phyloP scores from a whole-genome alignment of 2,329 filamentous ascomycete genomes.

The Herpotrichia juniperi region DNA sequence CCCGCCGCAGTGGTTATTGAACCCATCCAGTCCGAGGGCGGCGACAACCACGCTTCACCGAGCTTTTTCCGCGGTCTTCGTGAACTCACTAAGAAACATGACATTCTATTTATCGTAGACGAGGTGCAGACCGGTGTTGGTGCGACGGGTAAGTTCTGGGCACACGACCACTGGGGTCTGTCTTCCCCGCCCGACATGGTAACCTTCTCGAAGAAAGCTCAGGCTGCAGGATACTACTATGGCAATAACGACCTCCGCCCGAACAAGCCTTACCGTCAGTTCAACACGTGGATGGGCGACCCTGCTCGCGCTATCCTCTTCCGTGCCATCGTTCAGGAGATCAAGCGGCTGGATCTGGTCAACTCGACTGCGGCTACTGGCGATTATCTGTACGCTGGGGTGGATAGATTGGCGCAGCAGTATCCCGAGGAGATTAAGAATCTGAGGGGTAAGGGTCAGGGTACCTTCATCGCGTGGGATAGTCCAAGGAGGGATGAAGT shows the following conservation, averaged over 20 bases:
- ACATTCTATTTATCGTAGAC: conserved; percentile 86
- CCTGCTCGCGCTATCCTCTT: conserved; percentile 84
- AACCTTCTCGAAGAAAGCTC: conserved; percentile 94
- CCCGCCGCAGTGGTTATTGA: conserved; percentile 85
- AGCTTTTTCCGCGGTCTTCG: conserved; percentile 86
- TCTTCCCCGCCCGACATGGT: conserved; percentile 85
- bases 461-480: conserved; percentile 94
- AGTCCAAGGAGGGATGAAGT: conserved; percentile 80
- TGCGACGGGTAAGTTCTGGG: conserved; percentile 94
- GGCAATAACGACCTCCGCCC: conserved; percentile 79
- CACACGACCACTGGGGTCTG: conserved; percentile 93
- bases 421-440: conserved; percentile 82
- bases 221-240: conserved; percentile 92
- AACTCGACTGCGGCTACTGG: conserved; percentile 78
- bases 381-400: conserved; percentile 74
- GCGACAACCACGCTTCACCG: conserved; percentile 90
- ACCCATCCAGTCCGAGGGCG: conserved; percentile 91
- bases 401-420: conserved; percentile 70
- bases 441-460: conserved; percentile 83
- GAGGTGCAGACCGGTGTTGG: conserved; percentile 94
- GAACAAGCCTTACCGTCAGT: conserved; percentile 94
- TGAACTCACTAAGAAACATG: conserved; percentile 76
- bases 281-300: conserved; percentile 98
- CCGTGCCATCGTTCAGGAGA: conserved; percentile 83
- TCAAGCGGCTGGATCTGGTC: conserved; percentile 78